Conservation (phyloP, 495 filamentous ascomycete genomes). For the Monascus purpureus region DNA sequence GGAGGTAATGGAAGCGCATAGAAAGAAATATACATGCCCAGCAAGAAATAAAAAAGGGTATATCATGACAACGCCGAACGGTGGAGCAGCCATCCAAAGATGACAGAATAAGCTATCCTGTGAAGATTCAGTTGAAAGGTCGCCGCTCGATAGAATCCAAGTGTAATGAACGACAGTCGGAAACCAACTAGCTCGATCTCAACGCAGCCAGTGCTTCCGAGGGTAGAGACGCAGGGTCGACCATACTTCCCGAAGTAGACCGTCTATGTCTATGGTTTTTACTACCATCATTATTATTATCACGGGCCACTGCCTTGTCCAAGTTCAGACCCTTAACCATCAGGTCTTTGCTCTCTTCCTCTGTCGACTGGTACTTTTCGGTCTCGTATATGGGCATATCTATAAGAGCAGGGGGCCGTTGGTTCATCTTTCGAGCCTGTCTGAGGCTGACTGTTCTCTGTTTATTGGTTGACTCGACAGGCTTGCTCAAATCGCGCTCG, state of each 20-base stretch:
- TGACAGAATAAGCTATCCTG: too few relatives aligned
- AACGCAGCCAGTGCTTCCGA: constrained; percentile 15
- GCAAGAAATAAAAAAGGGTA: constrained; percentile 20
- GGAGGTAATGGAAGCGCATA: background rate
- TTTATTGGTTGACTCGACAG: constrained; percentile 80
- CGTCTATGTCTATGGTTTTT: too few relatives aligned
- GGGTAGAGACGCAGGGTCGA: constrained; percentile 13
- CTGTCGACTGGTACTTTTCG: constrained; percentile 1
- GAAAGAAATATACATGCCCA: constrained; percentile 4
- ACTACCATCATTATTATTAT: constrained; percentile 8
- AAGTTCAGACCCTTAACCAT: constrained; percentile 23
- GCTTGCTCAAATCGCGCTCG: constrained; percentile 69
- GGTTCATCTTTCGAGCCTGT: constrained; percentile 68
- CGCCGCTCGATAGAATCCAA: background rate
- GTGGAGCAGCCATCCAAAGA: too few relatives aligned
- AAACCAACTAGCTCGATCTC: too few relatives aligned
- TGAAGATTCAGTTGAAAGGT: too few relatives aligned
- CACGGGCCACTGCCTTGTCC: constrained; percentile 11
- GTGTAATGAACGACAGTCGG: too few relatives aligned
- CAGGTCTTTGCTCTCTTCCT: constrained; percentile 8
- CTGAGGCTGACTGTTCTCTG: constrained; percentile 83
- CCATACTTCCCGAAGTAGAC: too few relatives aligned
- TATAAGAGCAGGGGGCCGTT: constrained; percentile 81
- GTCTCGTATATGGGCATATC: constrained; percentile 13
- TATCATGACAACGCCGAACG: constrained; percentile 34